These are phyloP conservation scores for Tuber indicum DNA, from an alignment of 495 filamentous ascomycete species.

Conservation along the genomic window DNA sequence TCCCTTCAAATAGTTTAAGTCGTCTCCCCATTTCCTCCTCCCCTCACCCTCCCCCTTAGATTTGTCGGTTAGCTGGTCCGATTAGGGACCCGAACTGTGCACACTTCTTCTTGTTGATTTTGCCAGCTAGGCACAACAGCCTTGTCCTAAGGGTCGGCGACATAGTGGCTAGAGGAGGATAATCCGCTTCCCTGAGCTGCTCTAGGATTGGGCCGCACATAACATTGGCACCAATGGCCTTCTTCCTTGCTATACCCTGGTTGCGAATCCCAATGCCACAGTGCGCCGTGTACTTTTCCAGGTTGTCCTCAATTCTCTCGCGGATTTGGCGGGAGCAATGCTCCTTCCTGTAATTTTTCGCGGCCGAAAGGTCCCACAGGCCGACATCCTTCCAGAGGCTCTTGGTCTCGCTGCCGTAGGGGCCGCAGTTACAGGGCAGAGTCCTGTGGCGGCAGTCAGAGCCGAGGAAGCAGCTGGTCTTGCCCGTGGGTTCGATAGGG, in stretches of 20 bases:
- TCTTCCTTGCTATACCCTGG: slow-evolving; percentile 8
- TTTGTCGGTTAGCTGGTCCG: background rate
- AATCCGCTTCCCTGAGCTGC: slow-evolving; percentile 7
- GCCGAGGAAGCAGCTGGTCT: slow-evolving; percentile 20
- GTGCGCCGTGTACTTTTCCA: slow-evolving; percentile 35
- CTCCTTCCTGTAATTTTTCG: slow-evolving; percentile 13
- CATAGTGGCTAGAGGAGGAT: slow-evolving; percentile 11
- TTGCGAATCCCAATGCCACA: slow-evolving; percentile 22
- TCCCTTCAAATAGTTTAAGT: background rate
- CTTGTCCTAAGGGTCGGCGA: slow-evolving; percentile 12
- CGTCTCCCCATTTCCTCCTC: no score
- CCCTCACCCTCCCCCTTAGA: background rate
- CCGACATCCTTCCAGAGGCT: slow-evolving; percentile 25
- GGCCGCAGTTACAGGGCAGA: slow-evolving; percentile 29
- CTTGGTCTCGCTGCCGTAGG: slow-evolving; percentile 24
- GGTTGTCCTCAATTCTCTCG: slow-evolving; percentile 25
- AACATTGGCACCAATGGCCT: slow-evolving; percentile 13
- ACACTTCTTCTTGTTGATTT: slow-evolving; percentile 12
- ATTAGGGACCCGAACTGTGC: background rate
- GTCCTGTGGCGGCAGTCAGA: slow-evolving; percentile 30
- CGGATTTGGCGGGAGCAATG: slow-evolving; percentile 27
- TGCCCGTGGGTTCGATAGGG: slow-evolving; percentile 23
- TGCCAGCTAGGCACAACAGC: slow-evolving; percentile 21
- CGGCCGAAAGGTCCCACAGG: slow-evolving; percentile 16
- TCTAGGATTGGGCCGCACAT: slow-evolving; percentile 15